phyloP scores from a whole-genome alignment of 2,329 filamentous ascomycete species.

The Hyphodiscus sp. region DNA sequence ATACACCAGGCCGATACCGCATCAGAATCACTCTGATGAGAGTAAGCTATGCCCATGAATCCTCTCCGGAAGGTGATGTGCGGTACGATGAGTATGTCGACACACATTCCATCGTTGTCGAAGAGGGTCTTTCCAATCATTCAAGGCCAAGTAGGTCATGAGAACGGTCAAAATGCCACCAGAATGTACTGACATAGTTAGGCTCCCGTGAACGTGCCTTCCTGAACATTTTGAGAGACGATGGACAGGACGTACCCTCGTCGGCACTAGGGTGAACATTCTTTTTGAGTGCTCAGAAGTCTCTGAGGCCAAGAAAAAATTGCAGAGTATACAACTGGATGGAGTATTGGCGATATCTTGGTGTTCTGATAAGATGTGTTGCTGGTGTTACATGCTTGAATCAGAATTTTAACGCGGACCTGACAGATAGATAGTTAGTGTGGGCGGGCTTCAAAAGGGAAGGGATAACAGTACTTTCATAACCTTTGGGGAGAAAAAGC shows the following conservation, averaged over 20 bases:
- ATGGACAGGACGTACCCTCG: slow-evolving; percentile 22
- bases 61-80: slow-evolving; percentile 17
- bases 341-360: too few species aligned
- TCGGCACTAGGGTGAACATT: neutral
- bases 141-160: slow-evolving; percentile 22
- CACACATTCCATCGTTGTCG: slow-evolving; percentile 23
- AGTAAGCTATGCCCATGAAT: slow-evolving; percentile 24
- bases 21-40: slow-evolving; percentile 26
- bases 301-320: neutral
- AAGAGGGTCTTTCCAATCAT: slow-evolving; percentile 13
- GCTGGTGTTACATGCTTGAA: too few species aligned
- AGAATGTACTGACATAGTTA: slow-evolving; percentile 15
- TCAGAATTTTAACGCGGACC: too few species aligned
- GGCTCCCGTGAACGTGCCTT: slow-evolving; percentile 23
- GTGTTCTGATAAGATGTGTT: too few species aligned
- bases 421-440: too few species aligned
- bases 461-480: neutral
- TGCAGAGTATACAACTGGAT: too few species aligned
- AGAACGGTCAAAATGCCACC: neutral
- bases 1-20: slow-evolving; percentile 24
- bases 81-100: slow-evolving; percentile 23
- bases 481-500: neutral
- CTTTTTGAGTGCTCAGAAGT: too few species aligned
- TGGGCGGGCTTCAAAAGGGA: neutral
- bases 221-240: slow-evolving; percentile 22